Base-by-base conservation (phyloP, 345 rosid species). In the Populus deltoides region DNA sequence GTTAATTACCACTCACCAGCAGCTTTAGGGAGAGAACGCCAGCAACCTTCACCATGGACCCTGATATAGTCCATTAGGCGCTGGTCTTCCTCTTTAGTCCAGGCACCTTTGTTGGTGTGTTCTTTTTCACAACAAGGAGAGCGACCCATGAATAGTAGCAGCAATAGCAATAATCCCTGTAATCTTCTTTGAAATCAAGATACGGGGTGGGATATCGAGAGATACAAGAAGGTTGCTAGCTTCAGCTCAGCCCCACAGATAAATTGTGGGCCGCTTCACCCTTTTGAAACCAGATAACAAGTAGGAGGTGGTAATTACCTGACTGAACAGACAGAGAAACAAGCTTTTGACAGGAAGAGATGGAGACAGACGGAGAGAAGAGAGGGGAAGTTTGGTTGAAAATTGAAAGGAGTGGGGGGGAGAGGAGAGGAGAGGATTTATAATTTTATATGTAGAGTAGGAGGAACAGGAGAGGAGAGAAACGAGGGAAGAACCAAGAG, bases 1-100 rank as follows among this genome's bases (percentile, higher is more conserved):
- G 65, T 1, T 8, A 57, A 57, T 59, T 10, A 3, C 29, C 8
- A 33, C 68, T 27, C 47, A 91, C 94, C 98, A 18, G 98, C 98
- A 13, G 98, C 81, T 85, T 88, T 92, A 4, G 98, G 98, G 20
- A 92, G 94, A 36, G 98, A 93, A 20, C 97, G 93, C 98, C 98
- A 93, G 82, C 93, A 90, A 57, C 98, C 97, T 82, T 93, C 97
- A 29, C 98, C 98, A 29, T 93, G 92, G 57, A 68, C 53, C 47
- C 93, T 90, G 77, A 93, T 93, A 65, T 92, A 90, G 65, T 89
- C 89, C 74, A 90, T 75, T 66, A 93, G 94, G 74, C 93, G 92
- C 70, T 88, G 91, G 68, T 93, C 98, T 83, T 93, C 98, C 27
- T 93, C 98, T 78, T 90, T 93, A 55, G 93, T 91, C 98, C 98